Evolutionary conservation across 208 protist genomes (phyloP).

Genomic region (Herpetomonas tarakana): DNA sequence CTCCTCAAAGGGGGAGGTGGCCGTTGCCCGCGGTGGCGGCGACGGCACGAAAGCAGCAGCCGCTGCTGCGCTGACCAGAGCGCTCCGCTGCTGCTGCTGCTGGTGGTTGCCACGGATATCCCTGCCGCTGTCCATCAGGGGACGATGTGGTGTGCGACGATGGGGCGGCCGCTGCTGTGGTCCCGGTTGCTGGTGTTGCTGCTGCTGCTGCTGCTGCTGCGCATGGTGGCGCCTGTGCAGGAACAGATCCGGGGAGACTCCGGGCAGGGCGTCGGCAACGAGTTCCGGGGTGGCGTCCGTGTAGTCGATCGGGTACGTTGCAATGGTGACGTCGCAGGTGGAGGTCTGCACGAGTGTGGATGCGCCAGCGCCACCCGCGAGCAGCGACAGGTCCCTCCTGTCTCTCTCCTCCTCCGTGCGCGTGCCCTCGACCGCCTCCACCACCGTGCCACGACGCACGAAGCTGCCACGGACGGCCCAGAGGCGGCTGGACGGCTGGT

Average conservation of each 20-base stretch:
- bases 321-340: conserved; percentile 15
- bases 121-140: too few species aligned
- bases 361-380: too few species aligned
- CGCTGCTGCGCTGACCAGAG: too few species aligned
- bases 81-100: too few species aligned
- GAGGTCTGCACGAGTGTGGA: background rate
- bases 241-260: conserved; percentile 22
- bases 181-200: too few species aligned
- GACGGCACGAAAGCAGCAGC: too few species aligned
- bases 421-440: background rate
- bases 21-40: background rate
- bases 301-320: conserved; percentile 40
- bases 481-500: conserved; percentile 51
- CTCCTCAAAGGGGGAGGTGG: background rate
- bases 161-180: too few species aligned
- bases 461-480: conserved; percentile 61
- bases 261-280: conserved; percentile 29
- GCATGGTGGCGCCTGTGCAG: conserved; percentile 4
- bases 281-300: conserved; percentile 31
- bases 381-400: conserved; percentile 2
- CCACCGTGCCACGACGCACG: conserved; percentile 16
- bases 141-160: too few species aligned
- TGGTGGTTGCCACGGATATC: too few species aligned
- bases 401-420: background rate
- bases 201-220: background rate